phyloP scores from a whole-genome alignment of 768 basidiomycete species.

The Pleurotus eryngii region DNA sequence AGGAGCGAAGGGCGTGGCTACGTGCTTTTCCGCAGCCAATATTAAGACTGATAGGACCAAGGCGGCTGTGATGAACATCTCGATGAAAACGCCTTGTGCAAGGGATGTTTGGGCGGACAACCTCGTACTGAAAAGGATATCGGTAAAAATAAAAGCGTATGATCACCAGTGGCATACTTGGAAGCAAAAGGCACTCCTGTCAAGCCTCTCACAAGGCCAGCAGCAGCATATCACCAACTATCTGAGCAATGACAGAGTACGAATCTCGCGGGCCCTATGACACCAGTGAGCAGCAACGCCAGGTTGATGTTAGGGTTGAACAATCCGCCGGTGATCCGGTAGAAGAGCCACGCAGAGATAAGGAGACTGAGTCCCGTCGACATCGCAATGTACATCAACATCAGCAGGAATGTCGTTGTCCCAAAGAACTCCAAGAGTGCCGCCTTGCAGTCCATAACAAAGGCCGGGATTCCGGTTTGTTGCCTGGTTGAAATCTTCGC shows the following conservation, averaged over 20 bases:
- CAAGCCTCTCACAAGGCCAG: conserved; percentile 50
- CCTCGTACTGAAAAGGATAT: conserved; percentile 35
- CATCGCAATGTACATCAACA: conserved; percentile 52
- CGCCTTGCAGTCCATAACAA: conserved; percentile 37
- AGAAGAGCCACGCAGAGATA: conserved; percentile 50
- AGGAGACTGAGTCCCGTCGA: conserved; percentile 62
- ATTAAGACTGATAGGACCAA: conserved; percentile 66
- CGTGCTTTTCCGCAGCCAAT: conserved; percentile 69
- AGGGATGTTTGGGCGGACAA: conserved; percentile 43
- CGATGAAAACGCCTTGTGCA: conserved; percentile 65
- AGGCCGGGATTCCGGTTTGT: neutral
- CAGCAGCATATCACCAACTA: conserved; percentile 54
- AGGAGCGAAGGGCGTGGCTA: conserved; percentile 64
- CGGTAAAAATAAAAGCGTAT: too few species aligned
- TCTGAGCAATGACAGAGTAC: conserved; percentile 59
- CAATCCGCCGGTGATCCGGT: conserved; percentile 6
- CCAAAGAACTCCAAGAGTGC: conserved; percentile 57
- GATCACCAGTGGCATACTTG: conserved; percentile 34
- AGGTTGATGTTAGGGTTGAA: conserved; percentile 63
- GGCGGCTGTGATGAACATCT: conserved; percentile 63
- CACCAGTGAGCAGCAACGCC: conserved; percentile 54
- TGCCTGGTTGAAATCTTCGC: neutral
- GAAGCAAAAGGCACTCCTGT: conserved; percentile 51
- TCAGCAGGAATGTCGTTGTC: conserved; percentile 56
- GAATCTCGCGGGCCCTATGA: conserved; percentile 52